Percentiles rank a stretch among this genome's conserved stretches.
phyloP scores from a whole-genome alignment of 768 basidiomycete genomes.

The Podaxis sp. region DNA sequence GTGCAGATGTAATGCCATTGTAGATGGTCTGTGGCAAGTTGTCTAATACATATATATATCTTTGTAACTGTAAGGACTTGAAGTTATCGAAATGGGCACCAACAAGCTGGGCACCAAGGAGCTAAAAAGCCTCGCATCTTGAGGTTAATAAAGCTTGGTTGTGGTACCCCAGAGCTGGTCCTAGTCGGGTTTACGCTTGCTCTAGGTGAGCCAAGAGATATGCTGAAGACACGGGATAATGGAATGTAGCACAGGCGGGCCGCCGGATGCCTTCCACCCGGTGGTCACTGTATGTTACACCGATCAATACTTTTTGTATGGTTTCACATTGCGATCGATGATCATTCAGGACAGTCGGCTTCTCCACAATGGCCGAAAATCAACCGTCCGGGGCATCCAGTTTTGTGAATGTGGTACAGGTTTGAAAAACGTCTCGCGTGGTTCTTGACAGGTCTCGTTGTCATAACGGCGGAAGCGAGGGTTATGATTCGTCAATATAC shows the following conservation, averaged over 20 bases:
- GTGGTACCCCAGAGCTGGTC: neutral
- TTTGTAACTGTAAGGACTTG: neutral
- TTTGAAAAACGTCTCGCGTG: neutral
- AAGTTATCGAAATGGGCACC: neutral
- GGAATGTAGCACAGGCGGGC: too few species aligned
- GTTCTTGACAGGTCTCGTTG: neutral
- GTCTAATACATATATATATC: conserved; percentile 9
- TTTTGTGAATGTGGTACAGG: neutral
- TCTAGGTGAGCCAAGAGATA: neutral
- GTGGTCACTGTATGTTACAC: too few species aligned
- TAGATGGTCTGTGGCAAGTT: conserved; percentile 26
- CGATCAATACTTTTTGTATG: neutral
- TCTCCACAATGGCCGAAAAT: neutral
- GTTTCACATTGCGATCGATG: neutral
- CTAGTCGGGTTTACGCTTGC: neutral
- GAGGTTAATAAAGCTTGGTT: neutral
- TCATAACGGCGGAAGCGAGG: neutral
- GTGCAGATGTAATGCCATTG: conserved; percentile 20
- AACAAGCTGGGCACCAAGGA: neutral
- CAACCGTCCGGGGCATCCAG: neutral
- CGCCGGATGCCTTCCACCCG: too few species aligned
- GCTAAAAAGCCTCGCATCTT: neutral
- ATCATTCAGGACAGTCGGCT: neutral
- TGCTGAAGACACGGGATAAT: neutral
- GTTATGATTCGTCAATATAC: neutral